phyloP scores from a whole-genome alignment of 2,329 filamentous ascomycete species.

The Penicillium sp. region DNA sequence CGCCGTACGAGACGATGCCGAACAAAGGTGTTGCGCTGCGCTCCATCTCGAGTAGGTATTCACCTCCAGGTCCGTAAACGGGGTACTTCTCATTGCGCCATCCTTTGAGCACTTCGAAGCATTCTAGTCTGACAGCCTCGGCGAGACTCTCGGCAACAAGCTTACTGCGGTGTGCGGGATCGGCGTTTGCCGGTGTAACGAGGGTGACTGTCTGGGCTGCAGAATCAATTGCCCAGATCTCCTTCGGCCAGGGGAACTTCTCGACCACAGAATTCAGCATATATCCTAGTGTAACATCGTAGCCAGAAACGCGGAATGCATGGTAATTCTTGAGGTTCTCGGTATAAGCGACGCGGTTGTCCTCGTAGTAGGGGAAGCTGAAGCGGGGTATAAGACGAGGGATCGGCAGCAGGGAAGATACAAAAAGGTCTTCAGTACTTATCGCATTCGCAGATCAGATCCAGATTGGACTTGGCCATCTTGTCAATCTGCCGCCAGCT shows the following conservation, averaged over 20 bases:
- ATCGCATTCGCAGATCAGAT: constrained; percentile 64
- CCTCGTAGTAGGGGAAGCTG: constrained; percentile 79
- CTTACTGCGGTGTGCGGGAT: constrained; percentile 67
- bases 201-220: constrained; percentile 67
- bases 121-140: constrained; percentile 71
- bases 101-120: constrained; percentile 75
- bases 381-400: constrained; percentile 25
- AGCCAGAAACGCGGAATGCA: constrained; percentile 70
- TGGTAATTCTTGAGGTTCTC: constrained; percentile 62
- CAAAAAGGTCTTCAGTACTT: constrained; percentile 42
- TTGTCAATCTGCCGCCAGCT: not conserved
- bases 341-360: constrained; percentile 62
- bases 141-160: constrained; percentile 63
- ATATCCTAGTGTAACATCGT: constrained; percentile 67
- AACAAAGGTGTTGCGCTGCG: constrained; percentile 75
- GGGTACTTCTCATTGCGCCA: constrained; percentile 85
- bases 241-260: constrained; percentile 57
- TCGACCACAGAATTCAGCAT: constrained; percentile 57
- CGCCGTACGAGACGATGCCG: constrained; percentile 77
- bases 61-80: constrained; percentile 67
- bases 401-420: not conserved
- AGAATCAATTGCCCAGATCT: constrained; percentile 66
- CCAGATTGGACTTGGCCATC: constrained; percentile 56
- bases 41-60: constrained; percentile 75
- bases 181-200: constrained; percentile 59